Percentiles rank a stretch among this genome's conserved stretches.
Conservation (phyloP, 1,284 basidiomycete genomes). For the Cryptococcus amylolentus region DNA sequence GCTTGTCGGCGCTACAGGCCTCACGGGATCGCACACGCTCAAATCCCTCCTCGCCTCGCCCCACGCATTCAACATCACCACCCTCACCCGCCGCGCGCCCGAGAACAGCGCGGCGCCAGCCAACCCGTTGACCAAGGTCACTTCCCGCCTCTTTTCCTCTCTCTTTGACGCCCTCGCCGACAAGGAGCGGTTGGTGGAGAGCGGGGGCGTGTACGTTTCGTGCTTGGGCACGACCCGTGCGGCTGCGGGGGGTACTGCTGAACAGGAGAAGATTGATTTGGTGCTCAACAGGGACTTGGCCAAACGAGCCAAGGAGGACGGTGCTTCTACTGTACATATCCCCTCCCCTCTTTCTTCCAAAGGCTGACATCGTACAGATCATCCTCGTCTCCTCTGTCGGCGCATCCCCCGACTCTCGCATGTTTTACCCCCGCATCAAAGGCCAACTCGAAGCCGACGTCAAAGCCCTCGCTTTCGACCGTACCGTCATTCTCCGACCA, state of each 20-base stretch:
- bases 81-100: constrained; percentile 36
- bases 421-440: constrained; percentile 41
- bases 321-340: constrained; percentile 30
- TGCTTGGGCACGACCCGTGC: constrained; percentile 45
- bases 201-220: constrained; percentile 32
- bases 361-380: constrained; percentile 15
- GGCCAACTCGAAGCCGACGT: constrained; percentile 43
- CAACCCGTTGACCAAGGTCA: constrained; percentile 19
- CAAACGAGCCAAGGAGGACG: constrained; percentile 38
- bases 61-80: constrained; percentile 32
- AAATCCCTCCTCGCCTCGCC: constrained; percentile 27
- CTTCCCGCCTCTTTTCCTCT: constrained; percentile 27
- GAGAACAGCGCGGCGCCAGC: constrained; percentile 1
- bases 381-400: constrained; percentile 43
- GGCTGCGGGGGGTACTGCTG: constrained; percentile 31
- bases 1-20: constrained; percentile 45
- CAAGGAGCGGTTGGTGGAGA: constrained; percentile 10
- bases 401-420: constrained; percentile 20
- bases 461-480: constrained; percentile 33
- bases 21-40: constrained; percentile 40
- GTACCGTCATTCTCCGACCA: constrained; percentile 41
- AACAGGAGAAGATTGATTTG: constrained; percentile 39
- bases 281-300: constrained; percentile 41
- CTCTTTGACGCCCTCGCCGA: constrained; percentile 18
- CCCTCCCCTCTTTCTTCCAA: background rate